Evolutionary conservation across 2,329 filamentous ascomycete genomes (phyloP).

Genomic region (Beauveria medogensis): DNA sequence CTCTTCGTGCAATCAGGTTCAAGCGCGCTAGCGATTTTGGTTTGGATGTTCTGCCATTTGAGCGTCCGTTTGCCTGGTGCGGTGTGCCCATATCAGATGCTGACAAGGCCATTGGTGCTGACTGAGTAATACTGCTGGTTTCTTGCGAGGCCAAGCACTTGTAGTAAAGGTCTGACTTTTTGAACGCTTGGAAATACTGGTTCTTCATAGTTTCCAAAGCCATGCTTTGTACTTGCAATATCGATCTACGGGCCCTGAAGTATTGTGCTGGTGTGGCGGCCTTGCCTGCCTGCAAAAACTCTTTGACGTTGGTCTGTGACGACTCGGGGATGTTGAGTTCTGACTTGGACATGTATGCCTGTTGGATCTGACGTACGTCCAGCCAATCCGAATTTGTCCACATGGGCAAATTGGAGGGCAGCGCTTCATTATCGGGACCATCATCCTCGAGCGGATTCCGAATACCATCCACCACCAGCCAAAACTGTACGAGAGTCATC

Average conservation of each 20-base stretch:
- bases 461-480: conserved; percentile 95
- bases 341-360: conserved; percentile 74
- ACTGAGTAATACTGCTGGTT: conserved; percentile 34
- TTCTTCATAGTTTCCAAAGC: conserved; percentile 80
- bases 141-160: conserved; percentile 92
- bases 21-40: conserved; percentile 37
- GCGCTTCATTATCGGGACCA: conserved; percentile 55
- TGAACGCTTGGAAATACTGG: conserved; percentile 76
- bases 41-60: conserved; percentile 34
- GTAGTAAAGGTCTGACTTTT: conserved; percentile 88
- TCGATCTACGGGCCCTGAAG: conserved; percentile 68
- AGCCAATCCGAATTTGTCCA: conserved; percentile 81
- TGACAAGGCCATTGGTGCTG: conserved; percentile 13
- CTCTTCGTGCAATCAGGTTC: conserved; percentile 33
- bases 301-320: conserved; percentile 60
- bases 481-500: conserved; percentile 92
- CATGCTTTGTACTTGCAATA: conserved; percentile 73
- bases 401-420: conserved; percentile 51
- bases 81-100: conserved; percentile 12
- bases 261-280: conserved; percentile 75
- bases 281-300: conserved; percentile 72
- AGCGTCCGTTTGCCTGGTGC: neutral
- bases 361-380: conserved; percentile 85
- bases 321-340: conserved; percentile 71
- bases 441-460: conserved; percentile 85